Base-by-base conservation (phyloP, 352 stramenopile species). In the Globisporangium okanoganense region DNA sequence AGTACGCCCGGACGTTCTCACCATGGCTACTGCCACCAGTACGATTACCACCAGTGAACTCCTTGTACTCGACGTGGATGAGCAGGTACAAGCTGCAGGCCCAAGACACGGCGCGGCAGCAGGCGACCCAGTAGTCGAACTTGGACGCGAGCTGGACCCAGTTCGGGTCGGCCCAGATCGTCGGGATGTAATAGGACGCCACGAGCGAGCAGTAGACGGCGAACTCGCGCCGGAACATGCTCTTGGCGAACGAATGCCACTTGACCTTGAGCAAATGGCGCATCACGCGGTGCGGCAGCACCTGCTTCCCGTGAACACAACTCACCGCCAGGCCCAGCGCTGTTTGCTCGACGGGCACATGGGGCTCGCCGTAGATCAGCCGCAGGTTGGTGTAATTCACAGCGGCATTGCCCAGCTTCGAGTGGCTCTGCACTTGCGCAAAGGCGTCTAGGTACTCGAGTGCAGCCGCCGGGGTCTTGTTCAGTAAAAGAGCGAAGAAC, bases 251-350 rank as follows among this genome's bases (percentile, higher is more conserved):
- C 54, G 66, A 72, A 10, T 76, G 66, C 79, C 79, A 89, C 57
- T 89, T 89, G 58, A 69, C 66, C 36, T 64, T 67, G 38, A 88
- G 66, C 9, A 87, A 54, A 43, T 85, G 73, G 38, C 73, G 67
- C 56, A 90, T 74, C 31, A 85, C 57, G 47, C 76, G 72, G 47
- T 90, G 79, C 13, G 75, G 74, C n/a, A 90, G 59, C 41, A 88
- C 74, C 5, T 66, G 56, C 31, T 73, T 72, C 0, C 71, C 79
- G 27, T 71, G 69, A 7, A 49, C n/a, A 40, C 62, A 78, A 45
- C 67, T 61, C 4, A 79, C 67, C 5, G 70, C 70, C 0, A 87
- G 27, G 12, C 64, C 76, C 12, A 89, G 67, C 0, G 72, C 71
- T 8, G 79, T 87, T 14, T 77, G 62, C 27, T 79, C 69, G 4